These are phyloP conservation scores for Warburgia ugandensis DNA, from an alignment of 164 flowering plant genomes.

Conservation along the genomic window DNA sequence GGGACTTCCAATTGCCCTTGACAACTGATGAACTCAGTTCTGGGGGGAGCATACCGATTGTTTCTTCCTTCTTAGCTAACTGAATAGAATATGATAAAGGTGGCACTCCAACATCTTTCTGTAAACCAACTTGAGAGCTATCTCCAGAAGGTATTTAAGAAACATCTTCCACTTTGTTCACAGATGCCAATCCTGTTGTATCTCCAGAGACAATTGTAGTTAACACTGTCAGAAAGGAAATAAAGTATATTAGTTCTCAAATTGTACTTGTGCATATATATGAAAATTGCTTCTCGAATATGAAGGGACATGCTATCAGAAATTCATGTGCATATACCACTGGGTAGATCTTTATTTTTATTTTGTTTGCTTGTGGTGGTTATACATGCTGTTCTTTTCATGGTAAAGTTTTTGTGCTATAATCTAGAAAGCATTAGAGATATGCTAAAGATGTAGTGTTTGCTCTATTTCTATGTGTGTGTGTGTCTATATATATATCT, in stretches of 20 bases:
- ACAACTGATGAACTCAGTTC: slow-evolving; percentile 3
- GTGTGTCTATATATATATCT: no score
- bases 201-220: slow-evolving; percentile 9
- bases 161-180: slow-evolving; percentile 11
- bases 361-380: no score
- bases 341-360: no score
- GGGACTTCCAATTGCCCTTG: no score
- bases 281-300: no score
- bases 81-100: background rate
- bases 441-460: no score
- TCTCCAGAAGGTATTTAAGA: slow-evolving; percentile 7
- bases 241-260: slow-evolving; percentile 1
- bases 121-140: slow-evolving; percentile 13
- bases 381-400: no score
- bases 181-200: slow-evolving; percentile 4
- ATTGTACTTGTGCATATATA: background rate
- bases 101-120: slow-evolving; percentile 10
- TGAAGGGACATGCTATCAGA: no score
- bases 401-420: no score
- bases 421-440: no score
- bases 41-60: slow-evolving; percentile 1
- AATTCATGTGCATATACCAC: no score
- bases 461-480: no score
- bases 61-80: slow-evolving; percentile 16
- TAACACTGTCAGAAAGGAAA: slow-evolving; percentile 13